Conservation (phyloP, 768 basidiomycete species). For the Trametes gibbosa region DNA sequence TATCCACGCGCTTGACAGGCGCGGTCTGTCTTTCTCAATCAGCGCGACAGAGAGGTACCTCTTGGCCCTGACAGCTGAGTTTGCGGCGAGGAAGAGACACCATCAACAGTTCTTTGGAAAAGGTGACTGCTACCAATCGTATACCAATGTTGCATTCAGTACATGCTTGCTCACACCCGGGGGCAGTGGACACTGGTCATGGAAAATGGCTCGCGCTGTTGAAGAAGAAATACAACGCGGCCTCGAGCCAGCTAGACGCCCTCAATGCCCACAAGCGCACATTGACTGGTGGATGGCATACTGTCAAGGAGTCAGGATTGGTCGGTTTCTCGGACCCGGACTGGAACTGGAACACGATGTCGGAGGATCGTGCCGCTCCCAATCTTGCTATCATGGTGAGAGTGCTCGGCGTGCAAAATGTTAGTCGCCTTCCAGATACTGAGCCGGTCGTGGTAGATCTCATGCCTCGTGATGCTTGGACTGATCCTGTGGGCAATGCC, state of each 20-base stretch:
- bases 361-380: background rate
- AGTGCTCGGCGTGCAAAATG: background rate
- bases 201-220: background rate
- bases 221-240: background rate
- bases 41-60: background rate
- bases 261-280: background rate
- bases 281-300: too few relatives aligned
- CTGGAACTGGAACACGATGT: background rate
- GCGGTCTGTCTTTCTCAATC: background rate
- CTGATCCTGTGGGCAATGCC: background rate
- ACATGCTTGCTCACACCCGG: background rate
- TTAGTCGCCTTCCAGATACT: background rate
- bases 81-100: background rate
- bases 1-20: background rate
- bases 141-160: background rate
- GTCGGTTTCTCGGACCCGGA: too few relatives aligned
- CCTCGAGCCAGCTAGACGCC: background rate
- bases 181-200: background rate
- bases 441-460: background rate
- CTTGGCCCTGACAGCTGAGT: background rate
- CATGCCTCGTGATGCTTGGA: background rate
- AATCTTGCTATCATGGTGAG: background rate
- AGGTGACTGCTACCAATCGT: background rate
- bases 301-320: too few relatives aligned
- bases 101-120: background rate